A percentile compares a stretch with the other conserved stretches of the same genome.
Evolutionary conservation across 192 early-diverging fungal genomes (phyloP).

Genomic region (Obelidium mucronatum): DNA sequence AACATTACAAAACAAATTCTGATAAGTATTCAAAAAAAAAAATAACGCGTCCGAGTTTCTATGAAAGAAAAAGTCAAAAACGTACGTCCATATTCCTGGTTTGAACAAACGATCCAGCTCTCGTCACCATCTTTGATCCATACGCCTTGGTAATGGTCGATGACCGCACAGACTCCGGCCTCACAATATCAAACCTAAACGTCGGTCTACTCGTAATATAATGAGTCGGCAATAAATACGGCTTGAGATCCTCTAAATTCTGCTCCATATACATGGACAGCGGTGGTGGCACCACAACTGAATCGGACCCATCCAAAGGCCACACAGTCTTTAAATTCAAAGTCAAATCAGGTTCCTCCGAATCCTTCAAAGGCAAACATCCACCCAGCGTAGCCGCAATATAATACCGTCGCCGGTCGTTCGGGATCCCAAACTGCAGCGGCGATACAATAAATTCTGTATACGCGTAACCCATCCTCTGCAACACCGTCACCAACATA

Average conservation of each 20-base stretch:
- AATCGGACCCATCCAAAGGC: conserved; percentile 15
- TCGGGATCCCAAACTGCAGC: conserved; percentile 59
- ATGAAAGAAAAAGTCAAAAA: background rate
- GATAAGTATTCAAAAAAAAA: background rate
- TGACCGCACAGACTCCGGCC: conserved; percentile 27
- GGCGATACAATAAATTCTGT: conserved; percentile 57
- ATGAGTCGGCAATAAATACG: conserved; percentile 41
- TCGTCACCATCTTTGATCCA: conserved; percentile 76
- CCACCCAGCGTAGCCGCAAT: conserved; percentile 41
- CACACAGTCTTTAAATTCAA: conserved; percentile 17
- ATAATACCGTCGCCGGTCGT: conserved; percentile 61
- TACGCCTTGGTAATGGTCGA: conserved; percentile 76
- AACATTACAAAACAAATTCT: conserved; percentile 19
- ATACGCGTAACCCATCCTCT: conserved; percentile 49
- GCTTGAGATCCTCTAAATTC: conserved; percentile 28
- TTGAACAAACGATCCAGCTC: conserved; percentile 80
- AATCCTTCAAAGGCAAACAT: background rate
- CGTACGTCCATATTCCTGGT: conserved; percentile 72
- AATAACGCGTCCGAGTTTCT: too few relatives aligned
- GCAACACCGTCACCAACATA: conserved; percentile 45
- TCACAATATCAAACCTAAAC: conserved; percentile 54
- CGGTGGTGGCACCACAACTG: background rate
- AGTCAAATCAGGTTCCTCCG: conserved; percentile 14
- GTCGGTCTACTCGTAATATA: conserved; percentile 48
- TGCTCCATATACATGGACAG: conserved; percentile 45